Evolutionary conservation across 2,329 filamentous ascomycete species (phyloP).

Genomic region (Pseudogymnoascus sp.): DNA sequence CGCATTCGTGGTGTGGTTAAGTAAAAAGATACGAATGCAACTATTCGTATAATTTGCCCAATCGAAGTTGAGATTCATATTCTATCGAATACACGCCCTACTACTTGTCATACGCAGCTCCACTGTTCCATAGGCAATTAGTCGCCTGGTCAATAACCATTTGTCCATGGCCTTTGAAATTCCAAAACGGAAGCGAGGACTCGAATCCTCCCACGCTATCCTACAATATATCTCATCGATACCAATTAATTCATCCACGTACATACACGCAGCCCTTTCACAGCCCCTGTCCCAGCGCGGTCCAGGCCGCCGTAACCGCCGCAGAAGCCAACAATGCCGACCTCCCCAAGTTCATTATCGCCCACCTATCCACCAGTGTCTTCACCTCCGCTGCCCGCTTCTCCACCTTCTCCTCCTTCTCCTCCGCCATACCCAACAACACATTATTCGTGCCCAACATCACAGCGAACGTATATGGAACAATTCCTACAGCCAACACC

Average conservation of each 20-base stretch:
- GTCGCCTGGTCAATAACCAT: too few relatives aligned
- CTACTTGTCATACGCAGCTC: too few relatives aligned
- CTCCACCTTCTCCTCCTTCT: conserved; percentile 27
- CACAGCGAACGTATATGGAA: conserved; percentile 43
- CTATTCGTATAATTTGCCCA: too few relatives aligned
- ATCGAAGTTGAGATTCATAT: too few relatives aligned
- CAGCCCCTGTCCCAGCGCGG: conserved; percentile 16
- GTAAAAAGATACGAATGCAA: too few relatives aligned
- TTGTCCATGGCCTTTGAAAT: background rate
- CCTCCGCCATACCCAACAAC: conserved; percentile 35
- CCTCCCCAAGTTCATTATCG: conserved; percentile 40
- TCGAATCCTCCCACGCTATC: background rate
- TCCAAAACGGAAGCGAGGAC: background rate
- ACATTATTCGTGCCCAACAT: conserved; percentile 39
- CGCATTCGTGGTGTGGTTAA: too few relatives aligned
- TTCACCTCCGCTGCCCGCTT: conserved; percentile 37
- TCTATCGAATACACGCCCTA: too few relatives aligned
- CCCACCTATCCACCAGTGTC: conserved; percentile 47
- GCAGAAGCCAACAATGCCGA: conserved; percentile 24
- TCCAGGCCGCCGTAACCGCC: conserved; percentile 24
- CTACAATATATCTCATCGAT: background rate
- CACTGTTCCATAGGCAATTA: too few relatives aligned
- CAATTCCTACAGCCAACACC: conserved; percentile 34
- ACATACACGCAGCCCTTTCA: background rate
- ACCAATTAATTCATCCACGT: background rate